phyloP scores from a whole-genome alignment of 2,329 filamentous ascomycete species.

The Cladorrhinum sp. region DNA sequence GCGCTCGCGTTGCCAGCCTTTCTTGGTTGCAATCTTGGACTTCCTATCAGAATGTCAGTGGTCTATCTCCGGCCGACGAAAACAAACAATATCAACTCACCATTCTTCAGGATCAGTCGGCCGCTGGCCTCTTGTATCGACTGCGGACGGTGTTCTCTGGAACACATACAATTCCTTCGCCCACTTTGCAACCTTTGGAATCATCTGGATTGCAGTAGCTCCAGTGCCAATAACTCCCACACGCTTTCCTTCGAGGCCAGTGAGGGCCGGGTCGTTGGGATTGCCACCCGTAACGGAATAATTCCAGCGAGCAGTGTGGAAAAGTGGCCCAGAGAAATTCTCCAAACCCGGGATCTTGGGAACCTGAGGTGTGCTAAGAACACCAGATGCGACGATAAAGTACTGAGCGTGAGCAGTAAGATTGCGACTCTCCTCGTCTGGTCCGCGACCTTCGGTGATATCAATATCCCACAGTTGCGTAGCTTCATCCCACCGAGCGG shows the following conservation, averaged over 20 bases:
- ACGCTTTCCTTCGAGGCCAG: slow-evolving; percentile 44
- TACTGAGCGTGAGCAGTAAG: slow-evolving; percentile 40
- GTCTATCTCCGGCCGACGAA: too few species aligned
- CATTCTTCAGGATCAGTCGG: slow-evolving; percentile 43
- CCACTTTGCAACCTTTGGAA: slow-evolving; percentile 45
- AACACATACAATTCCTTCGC: slow-evolving; percentile 54
- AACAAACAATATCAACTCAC: slow-evolving; percentile 10
- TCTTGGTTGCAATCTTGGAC: slow-evolving; percentile 24
- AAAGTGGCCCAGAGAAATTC: slow-evolving; percentile 40
- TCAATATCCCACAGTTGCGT: slow-evolving; percentile 25
- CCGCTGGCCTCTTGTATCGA: slow-evolving; percentile 38
- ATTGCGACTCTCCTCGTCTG: slow-evolving; percentile 25
- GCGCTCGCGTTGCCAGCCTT: slow-evolving; percentile 50
- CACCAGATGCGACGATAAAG: slow-evolving; percentile 38
- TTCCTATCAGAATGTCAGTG: slow-evolving; percentile 24
- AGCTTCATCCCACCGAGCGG: slow-evolving; percentile 41
- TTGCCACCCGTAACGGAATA: slow-evolving; percentile 43
- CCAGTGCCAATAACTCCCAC: slow-evolving; percentile 52
- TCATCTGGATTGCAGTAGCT: slow-evolving; percentile 45
- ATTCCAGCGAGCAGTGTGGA: slow-evolving; percentile 49
- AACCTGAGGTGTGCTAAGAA: slow-evolving; percentile 40
- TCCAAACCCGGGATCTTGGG: slow-evolving; percentile 42
- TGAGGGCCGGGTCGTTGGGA: slow-evolving; percentile 37
- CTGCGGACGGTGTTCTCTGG: slow-evolving; percentile 51
- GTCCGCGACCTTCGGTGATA: slow-evolving; percentile 28